Base-by-base conservation (phyloP, 148 eudicot species). In the Chenopodium album region DNA sequence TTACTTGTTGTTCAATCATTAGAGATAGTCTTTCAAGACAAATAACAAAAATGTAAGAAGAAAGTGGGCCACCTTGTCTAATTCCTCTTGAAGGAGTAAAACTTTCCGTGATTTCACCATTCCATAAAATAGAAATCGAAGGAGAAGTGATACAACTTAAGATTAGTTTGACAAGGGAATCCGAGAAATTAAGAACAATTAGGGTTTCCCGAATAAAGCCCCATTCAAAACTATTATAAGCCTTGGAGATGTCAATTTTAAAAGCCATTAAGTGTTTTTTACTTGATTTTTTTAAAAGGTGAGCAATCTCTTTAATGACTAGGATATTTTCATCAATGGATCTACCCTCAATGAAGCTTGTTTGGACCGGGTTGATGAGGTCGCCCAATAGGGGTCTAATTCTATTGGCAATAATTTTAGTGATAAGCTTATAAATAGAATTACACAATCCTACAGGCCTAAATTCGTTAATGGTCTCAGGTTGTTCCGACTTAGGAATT, bases 161-260 rank as follows among this genome's bases (percentile, higher is more conserved):
- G 1, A 74, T 47, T 0, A 50, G 2, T 1, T 50, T 50, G 3
- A 28, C 16, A 1, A 74, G 3, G 4, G 4, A 0, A 0, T 0
- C 0, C 0, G 63, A 28, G 77, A 74, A 48, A 0, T 74, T 50
- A 1, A 74, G 3, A 0, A 22, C 60, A 2, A 50, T 0, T 0
- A 74, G 31, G 2, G 63, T 74, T 2, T 74, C 63, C 2, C 41
- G 4, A 7, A 74, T 74, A 11, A 74, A 74, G 10, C 37, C 11
- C 77, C 77, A 74, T 23, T 74, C 77, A 0, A 73, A 1, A 4
- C 62, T 48, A 29, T 74, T n/a, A 26, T 10, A 74, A 2, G 76
- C 60, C 10, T 73, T 47, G 0, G 76, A 46, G 0, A 71, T 8
- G 4, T 71, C 0, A n/a, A n/a, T 23, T 73, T 73, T 11, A 12